Evolutionary conservation across 148 eudicot species (phyloP).

Genomic region (Camellia sinensis): DNA sequence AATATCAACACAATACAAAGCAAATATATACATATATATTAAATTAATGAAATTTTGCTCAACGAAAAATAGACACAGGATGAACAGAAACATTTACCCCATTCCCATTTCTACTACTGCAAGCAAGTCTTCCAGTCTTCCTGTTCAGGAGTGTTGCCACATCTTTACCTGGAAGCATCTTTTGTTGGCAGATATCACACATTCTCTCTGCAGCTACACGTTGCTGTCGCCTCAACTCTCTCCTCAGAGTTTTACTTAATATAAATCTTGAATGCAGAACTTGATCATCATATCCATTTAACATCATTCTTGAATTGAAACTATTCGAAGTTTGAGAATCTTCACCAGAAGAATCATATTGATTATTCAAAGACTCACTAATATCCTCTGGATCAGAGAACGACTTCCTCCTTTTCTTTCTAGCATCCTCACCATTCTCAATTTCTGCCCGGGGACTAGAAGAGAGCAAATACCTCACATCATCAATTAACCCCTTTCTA

Average conservation of each 20-base stretch:
- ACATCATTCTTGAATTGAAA: conserved; percentile 35
- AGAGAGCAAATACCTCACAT: conserved; percentile 44
- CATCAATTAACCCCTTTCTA: conserved; percentile 60
- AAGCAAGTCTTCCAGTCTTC: conserved; percentile 79
- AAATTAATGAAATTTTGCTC: background rate
- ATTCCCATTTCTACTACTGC: conserved; percentile 75
- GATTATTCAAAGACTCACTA: conserved; percentile 43
- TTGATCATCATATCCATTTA: conserved; percentile 59
- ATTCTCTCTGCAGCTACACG: conserved; percentile 66
- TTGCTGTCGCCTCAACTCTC: conserved; percentile 58
- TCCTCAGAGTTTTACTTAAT: conserved; percentile 55
- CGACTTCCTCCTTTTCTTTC: conserved; percentile 50
- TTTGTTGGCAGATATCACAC: conserved; percentile 86
- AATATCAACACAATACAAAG: background rate
- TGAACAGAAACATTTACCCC: conserved; percentile 48
- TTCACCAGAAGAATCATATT: conserved; percentile 61
- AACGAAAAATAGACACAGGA: conserved; percentile 5
- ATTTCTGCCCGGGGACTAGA: conserved; percentile 38
- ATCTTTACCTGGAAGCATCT: conserved; percentile 92
- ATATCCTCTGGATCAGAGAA: conserved; percentile 67
- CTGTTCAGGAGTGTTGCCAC: conserved; percentile 74
- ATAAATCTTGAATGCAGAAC: conserved; percentile 48
- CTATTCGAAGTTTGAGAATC: conserved; percentile 57
- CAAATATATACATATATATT: background rate
- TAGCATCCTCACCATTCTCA: conserved; percentile 31